Conservation (phyloP, 257 asterid species). For the Misopates orontium region DNA sequence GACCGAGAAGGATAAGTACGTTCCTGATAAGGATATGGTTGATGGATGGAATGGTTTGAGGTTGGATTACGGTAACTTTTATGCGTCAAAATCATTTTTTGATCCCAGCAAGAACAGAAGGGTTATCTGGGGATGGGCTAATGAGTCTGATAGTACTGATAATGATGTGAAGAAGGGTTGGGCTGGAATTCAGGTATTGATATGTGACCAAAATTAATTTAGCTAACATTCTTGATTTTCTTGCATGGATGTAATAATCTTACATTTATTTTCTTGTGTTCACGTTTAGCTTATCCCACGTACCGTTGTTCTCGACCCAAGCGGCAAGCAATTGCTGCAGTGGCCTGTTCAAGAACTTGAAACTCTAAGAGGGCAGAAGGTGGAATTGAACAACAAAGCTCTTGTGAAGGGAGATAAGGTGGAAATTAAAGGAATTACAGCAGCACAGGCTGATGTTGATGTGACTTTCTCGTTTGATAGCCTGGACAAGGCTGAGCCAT, state of each 20-base stretch:
- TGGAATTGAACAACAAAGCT: constrained; percentile 19
- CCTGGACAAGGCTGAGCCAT: constrained; percentile 43
- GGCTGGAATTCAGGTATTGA: constrained; percentile 63
- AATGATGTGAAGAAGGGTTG: constrained; percentile 62
- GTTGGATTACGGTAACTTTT: constrained; percentile 64
- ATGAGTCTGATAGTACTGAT: constrained; percentile 49
- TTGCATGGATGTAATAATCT: not conserved
- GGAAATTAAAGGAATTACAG: constrained; percentile 44
- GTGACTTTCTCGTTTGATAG: constrained; percentile 37
- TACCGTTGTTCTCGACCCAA: constrained; percentile 39
- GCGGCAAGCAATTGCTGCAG: constrained; percentile 48
- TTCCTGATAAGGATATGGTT: constrained; percentile 49
- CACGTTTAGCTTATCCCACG: constrained; percentile 43
- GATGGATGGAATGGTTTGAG: constrained; percentile 68
- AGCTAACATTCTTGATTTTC: no score
- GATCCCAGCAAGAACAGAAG: constrained; percentile 54
- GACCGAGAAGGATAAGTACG: constrained; percentile 35
- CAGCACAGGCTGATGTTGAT: constrained; percentile 51
- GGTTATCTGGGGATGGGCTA: constrained; percentile 80
- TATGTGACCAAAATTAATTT: no score
- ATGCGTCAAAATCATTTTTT: constrained; percentile 70
- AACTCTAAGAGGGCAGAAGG: constrained; percentile 34
- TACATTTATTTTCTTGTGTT: not conserved
- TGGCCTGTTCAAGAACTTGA: constrained; percentile 58
- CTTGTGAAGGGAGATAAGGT: constrained; percentile 31